These are phyloP conservation scores for Malus hybrid DNA, from an alignment of 331 rosid genomes.

Conservation along the genomic window DNA sequence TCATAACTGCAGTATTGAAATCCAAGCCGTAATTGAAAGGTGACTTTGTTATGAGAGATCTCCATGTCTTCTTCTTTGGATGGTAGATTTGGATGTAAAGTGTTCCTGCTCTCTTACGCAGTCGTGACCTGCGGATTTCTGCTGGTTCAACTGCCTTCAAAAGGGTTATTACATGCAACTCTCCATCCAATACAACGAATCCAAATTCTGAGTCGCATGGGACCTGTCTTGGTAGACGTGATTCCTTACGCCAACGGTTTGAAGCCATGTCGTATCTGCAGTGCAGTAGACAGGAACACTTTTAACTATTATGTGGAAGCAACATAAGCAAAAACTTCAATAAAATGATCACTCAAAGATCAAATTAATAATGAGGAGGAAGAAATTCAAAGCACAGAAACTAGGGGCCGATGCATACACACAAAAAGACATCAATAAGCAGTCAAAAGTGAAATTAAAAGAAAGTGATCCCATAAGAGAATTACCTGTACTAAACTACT, in stretches of 20 bases:
- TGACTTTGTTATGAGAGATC: slow-evolving; percentile 24
- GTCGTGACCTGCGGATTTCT: slow-evolving; percentile 45
- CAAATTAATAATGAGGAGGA: not conserved
- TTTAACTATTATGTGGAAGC: not conserved
- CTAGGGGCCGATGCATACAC: not conserved
- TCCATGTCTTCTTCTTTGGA: slow-evolving; percentile 71
- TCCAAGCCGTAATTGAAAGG: no score
- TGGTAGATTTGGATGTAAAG: slow-evolving; percentile 54
- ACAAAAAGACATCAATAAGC: not conserved
- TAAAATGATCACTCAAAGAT: not conserved
- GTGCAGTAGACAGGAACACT: not conserved
- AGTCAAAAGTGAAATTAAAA: not conserved
- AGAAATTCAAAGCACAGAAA: not conserved
- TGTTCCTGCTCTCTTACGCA: slow-evolving; percentile 25
- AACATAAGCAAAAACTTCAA: not conserved
- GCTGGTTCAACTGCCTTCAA: slow-evolving; percentile 21
- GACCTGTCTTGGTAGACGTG: slow-evolving; percentile 51
- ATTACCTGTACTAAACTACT: no score
- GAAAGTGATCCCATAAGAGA: not conserved
- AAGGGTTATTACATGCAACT: slow-evolving; percentile 49
- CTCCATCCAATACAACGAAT: slow-evolving; percentile 48
- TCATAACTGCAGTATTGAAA: no score
- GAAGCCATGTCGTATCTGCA: slow-evolving; percentile 64
- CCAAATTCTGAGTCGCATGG: slow-evolving; percentile 44
- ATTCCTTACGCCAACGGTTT: slow-evolving; percentile 55